Base-by-base conservation (phyloP, 2,329 filamentous ascomycete species). In the Colletotrichum lindemuthianum region DNA sequence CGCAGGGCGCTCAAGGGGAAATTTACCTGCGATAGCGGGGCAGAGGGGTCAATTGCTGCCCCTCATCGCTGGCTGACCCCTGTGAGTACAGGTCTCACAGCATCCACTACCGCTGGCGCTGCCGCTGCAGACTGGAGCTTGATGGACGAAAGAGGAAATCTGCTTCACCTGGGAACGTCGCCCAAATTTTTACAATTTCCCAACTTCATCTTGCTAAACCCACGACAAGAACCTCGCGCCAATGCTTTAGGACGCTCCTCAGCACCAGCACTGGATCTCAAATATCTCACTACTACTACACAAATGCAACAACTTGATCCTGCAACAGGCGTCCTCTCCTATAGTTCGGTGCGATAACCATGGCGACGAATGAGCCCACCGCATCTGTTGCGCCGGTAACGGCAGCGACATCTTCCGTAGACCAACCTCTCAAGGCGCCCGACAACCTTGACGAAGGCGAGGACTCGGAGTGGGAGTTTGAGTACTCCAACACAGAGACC, bases 391-490 rank as follows among this genome's bases (percentile, higher is more conserved):
- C 58, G 44, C 55, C 63, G 2, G 53, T 51, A 10, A 37, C 40
- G 10, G 43, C 67, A 11, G 65, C 60, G 2, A 54, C 57, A 3
- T 55, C 55, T 34, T 39, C 49, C n/a, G 59, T 43, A 33, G 63
- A 64, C 15, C 41, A 55, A 6, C 59, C 55, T 6, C 13, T 13
- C 2, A 40, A 13, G 32, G 54, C 57, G 15, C 57, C 59, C 12
- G 33, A 39, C 8, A 13, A 60, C 4, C 11, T 32, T 10, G 55
- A 68, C 9, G 78, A 80, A 34, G 82, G 81, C 6, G 79, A 88
- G 64, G 85, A 89, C 52, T 82, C 82, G 12, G 86, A 88, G 54
- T 90, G 86, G 86, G 88, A 90, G 70, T 90, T 89, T 68, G 88
- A 90, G 69, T 90, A 90, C 70, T 90, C 88, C 0, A 75, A 78